A percentile compares a stretch with the other conserved stretches of the same genome.
These are phyloP conservation scores for Dovyalis caffra DNA, from an alignment of 345 rosid genomes.

Conservation along the genomic window DNA sequence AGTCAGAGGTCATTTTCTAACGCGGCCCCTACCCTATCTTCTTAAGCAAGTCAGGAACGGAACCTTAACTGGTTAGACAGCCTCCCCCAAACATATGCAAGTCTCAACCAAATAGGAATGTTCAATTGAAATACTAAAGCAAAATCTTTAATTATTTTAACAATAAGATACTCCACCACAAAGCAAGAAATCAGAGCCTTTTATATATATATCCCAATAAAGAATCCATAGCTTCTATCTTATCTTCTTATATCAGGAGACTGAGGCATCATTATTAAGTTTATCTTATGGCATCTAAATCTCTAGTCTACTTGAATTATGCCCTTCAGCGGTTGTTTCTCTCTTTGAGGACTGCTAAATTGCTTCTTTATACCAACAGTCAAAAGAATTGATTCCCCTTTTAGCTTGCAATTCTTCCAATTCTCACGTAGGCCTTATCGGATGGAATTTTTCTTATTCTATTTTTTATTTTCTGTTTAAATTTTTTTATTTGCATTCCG, in stretches of 20 bases:
- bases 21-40: background rate
- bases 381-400: background rate
- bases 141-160: too few species aligned
- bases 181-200: background rate
- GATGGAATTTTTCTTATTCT: background rate
- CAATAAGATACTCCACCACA: background rate
- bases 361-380: background rate
- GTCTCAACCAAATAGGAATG: background rate
- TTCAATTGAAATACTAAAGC: background rate
- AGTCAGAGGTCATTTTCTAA: background rate
- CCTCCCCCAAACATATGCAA: background rate
- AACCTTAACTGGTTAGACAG: background rate
- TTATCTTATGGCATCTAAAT: background rate
- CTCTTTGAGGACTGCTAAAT: background rate
- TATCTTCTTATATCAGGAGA: background rate
- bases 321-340: background rate
- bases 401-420: background rate
- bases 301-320: background rate
- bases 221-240: background rate
- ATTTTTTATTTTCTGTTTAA: background rate
- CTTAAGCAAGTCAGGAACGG: too few species aligned
- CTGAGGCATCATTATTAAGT: background rate
- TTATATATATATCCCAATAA: background rate
- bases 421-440: background rate
- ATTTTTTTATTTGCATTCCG: background rate